These are phyloP conservation scores for Populus hybrid DNA, from an alignment of 441 rosid genomes.

Conservation along the genomic window DNA sequence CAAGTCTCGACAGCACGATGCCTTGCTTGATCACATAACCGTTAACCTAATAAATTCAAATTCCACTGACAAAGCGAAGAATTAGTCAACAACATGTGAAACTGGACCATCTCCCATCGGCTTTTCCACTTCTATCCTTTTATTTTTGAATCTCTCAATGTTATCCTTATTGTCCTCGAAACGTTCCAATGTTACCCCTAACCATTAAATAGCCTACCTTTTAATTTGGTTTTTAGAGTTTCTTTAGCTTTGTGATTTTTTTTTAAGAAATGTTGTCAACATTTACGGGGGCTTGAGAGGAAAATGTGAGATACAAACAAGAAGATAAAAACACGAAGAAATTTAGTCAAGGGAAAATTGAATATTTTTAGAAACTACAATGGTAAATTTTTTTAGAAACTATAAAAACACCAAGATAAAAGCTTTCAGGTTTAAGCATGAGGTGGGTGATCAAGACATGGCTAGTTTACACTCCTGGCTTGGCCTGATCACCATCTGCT, in stretches of 20 bases:
- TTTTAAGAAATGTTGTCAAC: no score
- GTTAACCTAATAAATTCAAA: neutral
- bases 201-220: neutral
- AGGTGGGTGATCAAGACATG: slow-evolving; percentile 20
- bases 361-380: no score
- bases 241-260: no score
- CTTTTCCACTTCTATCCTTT: neutral
- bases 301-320: neutral
- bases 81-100: no score
- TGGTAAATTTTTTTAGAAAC: neutral
- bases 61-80: neutral
- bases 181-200: neutral
- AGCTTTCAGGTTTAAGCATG: slow-evolving; percentile 41
- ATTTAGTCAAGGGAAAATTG: neutral
- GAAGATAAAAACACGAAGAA: neutral
- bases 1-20: neutral
- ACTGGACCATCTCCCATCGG: neutral
- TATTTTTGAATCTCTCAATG: neutral
- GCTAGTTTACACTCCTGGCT: slow-evolving; percentile 51
- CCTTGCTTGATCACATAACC: neutral
- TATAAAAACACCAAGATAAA: no score
- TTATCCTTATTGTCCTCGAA: no score
- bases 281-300: neutral
- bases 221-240: no score
- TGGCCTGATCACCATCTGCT: slow-evolving; percentile 49